Evolutionary conservation across 202 grass and related monocot genomes (phyloP).

Genomic region (Carex arenaria): DNA sequence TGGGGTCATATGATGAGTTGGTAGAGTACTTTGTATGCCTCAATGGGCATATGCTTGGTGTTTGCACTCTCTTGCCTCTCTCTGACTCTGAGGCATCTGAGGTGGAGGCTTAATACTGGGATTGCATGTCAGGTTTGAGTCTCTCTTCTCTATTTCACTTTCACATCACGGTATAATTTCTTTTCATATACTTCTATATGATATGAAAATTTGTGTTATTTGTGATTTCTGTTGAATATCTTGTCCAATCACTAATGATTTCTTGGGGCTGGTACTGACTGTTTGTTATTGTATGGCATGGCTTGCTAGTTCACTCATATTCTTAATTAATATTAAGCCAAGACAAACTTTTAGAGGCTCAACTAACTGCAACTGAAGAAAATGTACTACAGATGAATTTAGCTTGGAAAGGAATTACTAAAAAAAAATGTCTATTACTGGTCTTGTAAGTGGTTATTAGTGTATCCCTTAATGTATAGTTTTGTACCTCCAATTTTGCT

Average conservation of each 20-base stretch:
- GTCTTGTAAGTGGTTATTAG: too few relatives aligned
- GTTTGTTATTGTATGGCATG: not conserved
- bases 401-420: not conserved
- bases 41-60: constrained; percentile 90
- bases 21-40: constrained; percentile 96
- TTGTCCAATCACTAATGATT: not conserved
- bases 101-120: constrained; percentile 25
- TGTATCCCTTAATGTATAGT: too few relatives aligned
- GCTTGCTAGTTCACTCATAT: not conserved
- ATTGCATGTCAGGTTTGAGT: not conserved
- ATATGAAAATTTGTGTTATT: not conserved
- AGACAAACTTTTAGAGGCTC: not conserved
- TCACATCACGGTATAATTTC: not conserved
- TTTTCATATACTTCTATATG: not conserved
- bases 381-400: not conserved
- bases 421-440: not conserved
- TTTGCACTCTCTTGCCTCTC: constrained; percentile 74
- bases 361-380: not conserved
- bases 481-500: too few relatives aligned
- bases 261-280: not conserved
- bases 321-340: constrained; percentile 1
- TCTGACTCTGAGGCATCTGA: constrained; percentile 75
- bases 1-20: constrained; percentile 79
- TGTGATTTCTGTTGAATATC: not conserved
- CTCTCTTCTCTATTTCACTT: constrained; percentile 6